Evolutionary conservation across 2,329 filamentous ascomycete genomes (phyloP), one percentile per base, ranked within the genome.

Genomic region (Albophoma yamanashiensis): DNA sequence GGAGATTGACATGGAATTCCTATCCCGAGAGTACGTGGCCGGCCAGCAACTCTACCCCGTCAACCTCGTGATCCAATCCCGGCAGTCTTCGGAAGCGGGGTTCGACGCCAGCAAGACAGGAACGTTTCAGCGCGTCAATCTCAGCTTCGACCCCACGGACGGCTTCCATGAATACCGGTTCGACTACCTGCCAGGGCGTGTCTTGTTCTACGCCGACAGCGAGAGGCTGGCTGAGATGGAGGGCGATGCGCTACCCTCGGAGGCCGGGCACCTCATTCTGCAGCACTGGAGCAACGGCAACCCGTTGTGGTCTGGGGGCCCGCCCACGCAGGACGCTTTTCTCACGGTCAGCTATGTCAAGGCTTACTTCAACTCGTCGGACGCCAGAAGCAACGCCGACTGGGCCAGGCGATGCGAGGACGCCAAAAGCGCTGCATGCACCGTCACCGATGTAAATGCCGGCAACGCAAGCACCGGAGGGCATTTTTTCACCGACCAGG

Each of bases 251-350:
- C 78, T 89, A 31, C 89, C 89, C 0, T 76, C 75, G 2, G 73
- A 76, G 12, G 74, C 84, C 0, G 89, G 89, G 1, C 83, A 87
- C 68, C 70, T 93, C 50, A 83, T 89, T 57, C 73, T 93, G 59
- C 88, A 86, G 66, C 89, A 92, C 70, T 86, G 89, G 89, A 90
- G 87, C 70, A 92, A 92, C 65, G 89, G 89, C 40, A 87, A 92
- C 68, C 69, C 78, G 7, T 68, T 76, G 1, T 93, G 89, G 89
- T 89, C 86, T 47, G 84, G 79, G 15, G 89, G 89, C 0, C 89
- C 89, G 3, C 89, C 89, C 0, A 64, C 65, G 0, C 63, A 76
- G 40, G 86, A 92, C 66, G 83, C 89, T 0, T 73, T 80, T 22
- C 77, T 90, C 66, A 82, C 79, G 8, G 78, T 92, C 31, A 82